phyloP scores from a whole-genome alignment of 306 rosid genomes.

The Vachellia collinsii region DNA sequence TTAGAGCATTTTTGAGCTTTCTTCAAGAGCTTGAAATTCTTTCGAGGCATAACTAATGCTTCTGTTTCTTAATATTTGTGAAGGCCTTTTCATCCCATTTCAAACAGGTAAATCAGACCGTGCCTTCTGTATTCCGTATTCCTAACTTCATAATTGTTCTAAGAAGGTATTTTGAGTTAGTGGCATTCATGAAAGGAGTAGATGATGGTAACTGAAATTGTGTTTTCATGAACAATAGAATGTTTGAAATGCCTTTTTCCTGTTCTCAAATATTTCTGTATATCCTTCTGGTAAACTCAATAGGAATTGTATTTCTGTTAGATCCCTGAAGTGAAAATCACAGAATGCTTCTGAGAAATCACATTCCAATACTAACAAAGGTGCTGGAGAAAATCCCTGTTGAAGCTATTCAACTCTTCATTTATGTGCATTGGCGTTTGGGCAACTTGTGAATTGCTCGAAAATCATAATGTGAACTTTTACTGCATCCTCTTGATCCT shows the following conservation, averaged over 20 bases:
- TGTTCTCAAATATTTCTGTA: not conserved
- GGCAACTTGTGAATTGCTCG: not conserved
- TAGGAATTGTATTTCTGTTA: not conserved
- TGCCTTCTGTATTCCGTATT: constrained; percentile 17
- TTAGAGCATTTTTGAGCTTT: constrained; percentile 72
- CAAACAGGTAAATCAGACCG: constrained; percentile 44
- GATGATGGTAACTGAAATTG: constrained; percentile 15
- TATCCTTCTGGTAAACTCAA: not conserved
- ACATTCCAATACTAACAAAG: not conserved
- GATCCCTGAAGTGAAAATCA: not conserved
- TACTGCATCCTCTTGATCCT: not conserved
- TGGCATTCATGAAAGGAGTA: not conserved
- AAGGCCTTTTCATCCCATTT: constrained; percentile 34
- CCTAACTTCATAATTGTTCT: constrained; percentile 18
- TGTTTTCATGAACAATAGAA: constrained; percentile 43
- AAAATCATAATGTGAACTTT: not conserved
- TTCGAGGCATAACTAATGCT: constrained; percentile 53
- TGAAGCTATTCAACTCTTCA: not conserved
- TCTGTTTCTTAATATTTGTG: constrained; percentile 37
- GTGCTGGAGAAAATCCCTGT: not conserved
- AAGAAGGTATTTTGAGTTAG: constrained; percentile 14
- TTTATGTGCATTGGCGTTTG: not conserved
- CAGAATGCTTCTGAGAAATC: not conserved
- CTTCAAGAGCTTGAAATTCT: constrained; percentile 46
- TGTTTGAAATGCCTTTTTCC: not conserved